Evolutionary conservation across 2,329 filamentous ascomycete species (phyloP).

Genomic region (Alternaria hordeiaustralica): DNA sequence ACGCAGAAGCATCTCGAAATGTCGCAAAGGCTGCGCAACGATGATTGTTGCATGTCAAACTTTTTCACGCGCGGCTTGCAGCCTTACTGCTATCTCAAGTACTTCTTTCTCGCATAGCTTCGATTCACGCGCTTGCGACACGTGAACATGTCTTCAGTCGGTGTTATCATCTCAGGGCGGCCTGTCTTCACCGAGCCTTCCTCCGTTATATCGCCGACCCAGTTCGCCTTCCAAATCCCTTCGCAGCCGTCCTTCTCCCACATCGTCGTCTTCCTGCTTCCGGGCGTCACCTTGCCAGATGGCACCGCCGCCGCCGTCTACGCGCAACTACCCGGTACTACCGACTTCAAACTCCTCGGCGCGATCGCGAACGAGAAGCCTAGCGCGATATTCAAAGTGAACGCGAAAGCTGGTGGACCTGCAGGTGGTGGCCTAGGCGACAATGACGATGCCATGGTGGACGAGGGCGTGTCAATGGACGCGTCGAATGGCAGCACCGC

Average conservation of each 20-base stretch:
- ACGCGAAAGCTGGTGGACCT: slow-evolving; percentile 45
- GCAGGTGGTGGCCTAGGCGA: slow-evolving; percentile 52
- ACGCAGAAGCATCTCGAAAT: slow-evolving; percentile 30
- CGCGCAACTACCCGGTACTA: slow-evolving; percentile 69
- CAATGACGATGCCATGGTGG: slow-evolving; percentile 58
- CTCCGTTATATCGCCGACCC: slow-evolving; percentile 62
- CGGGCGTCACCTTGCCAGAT: slow-evolving; percentile 73
- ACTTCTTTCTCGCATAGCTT: neutral
- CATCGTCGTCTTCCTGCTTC: slow-evolving; percentile 87
- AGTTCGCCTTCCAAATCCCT: slow-evolving; percentile 73
- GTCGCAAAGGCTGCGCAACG: slow-evolving; percentile 20
- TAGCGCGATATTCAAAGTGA: slow-evolving; percentile 86
- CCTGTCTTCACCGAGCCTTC: slow-evolving; percentile 64
- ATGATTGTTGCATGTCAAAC: slow-evolving; percentile 1
- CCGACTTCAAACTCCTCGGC: slow-evolving; percentile 82
- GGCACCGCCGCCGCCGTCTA: slow-evolving; percentile 89
- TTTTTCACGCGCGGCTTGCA: neutral
- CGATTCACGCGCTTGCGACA: neutral
- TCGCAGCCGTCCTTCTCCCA: slow-evolving; percentile 68
- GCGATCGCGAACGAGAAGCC: slow-evolving; percentile 90
- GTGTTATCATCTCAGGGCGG: slow-evolving; percentile 65
- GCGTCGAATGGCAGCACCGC: slow-evolving; percentile 15
- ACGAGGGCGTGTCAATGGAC: slow-evolving; percentile 40
- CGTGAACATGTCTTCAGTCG: slow-evolving; percentile 59
- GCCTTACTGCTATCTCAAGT: slow-evolving; percentile 2